A percentile compares a stretch with the other conserved stretches of the same genome.
Evolutionary conservation across 768 basidiomycete genomes (phyloP).

Genomic region (Hemileccinum rubropunctum): DNA sequence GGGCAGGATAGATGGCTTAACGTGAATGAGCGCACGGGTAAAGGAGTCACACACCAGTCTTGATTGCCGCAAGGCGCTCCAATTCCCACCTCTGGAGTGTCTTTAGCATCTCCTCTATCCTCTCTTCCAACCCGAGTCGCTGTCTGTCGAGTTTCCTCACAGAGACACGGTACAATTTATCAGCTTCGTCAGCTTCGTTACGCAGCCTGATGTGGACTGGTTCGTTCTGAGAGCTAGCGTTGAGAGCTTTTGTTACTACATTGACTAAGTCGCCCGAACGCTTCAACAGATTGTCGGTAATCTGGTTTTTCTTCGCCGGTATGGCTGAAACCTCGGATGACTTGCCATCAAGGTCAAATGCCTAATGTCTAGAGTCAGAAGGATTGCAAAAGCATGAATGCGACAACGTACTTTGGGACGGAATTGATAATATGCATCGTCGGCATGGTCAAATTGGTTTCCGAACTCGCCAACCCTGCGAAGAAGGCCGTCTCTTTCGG

Average conservation of each 20-base stretch:
- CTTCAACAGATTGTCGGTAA: slow-evolving; percentile 60
- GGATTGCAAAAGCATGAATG: slow-evolving; percentile 18
- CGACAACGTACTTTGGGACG: slow-evolving; percentile 58
- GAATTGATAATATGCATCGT: slow-evolving; percentile 85
- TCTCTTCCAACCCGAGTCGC: slow-evolving; percentile 81
- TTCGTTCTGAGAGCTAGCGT: slow-evolving; percentile 46
- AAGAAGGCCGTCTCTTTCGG: slow-evolving; percentile 52
- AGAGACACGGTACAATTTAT: slow-evolving; percentile 72
- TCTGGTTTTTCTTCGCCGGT: slow-evolving; percentile 32
- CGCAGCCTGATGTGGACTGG: slow-evolving; percentile 69
- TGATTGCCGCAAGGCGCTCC: slow-evolving; percentile 79
- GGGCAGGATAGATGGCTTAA: slow-evolving; percentile 1
- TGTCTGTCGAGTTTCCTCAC: slow-evolving; percentile 84
- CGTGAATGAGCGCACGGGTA: background rate
- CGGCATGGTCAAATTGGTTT: slow-evolving; percentile 73
- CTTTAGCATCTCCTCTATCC: slow-evolving; percentile 80
- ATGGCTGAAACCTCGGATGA: slow-evolving; percentile 18
- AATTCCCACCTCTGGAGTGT: slow-evolving; percentile 80
- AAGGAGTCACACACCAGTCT: slow-evolving; percentile 56
- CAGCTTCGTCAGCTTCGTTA: slow-evolving; percentile 77
- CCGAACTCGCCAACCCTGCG: slow-evolving; percentile 81
- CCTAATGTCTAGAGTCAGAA: slow-evolving; percentile 21
- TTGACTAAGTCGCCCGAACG: slow-evolving; percentile 67
- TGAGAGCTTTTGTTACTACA: slow-evolving; percentile 71
- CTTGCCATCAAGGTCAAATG: slow-evolving; percentile 30